Evolutionary conservation across 257 asterid genomes (phyloP).

Genomic region (Gentiana macrophylla): DNA sequence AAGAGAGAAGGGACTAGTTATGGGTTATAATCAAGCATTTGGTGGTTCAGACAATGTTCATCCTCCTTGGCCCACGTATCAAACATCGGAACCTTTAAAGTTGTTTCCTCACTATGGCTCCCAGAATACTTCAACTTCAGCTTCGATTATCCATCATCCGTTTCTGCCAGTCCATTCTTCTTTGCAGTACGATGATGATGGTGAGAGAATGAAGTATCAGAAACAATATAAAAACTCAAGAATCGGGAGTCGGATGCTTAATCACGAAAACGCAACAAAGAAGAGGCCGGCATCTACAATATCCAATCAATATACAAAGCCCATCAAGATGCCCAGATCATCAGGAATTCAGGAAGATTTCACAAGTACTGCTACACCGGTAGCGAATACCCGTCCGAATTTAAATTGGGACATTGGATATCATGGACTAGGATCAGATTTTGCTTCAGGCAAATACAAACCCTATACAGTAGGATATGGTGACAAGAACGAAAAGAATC

Average conservation of each 20-base stretch:
- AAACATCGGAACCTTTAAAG: constrained; percentile 16
- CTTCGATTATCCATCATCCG: constrained; percentile 14
- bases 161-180: constrained; percentile 20
- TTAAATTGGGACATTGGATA: constrained; percentile 12
- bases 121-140: constrained; percentile 19
- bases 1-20: constrained; percentile 19
- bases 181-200: constrained; percentile 14
- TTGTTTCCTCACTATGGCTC: constrained; percentile 10
- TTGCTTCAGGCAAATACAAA: constrained; percentile 16
- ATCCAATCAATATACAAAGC: constrained; percentile 19
- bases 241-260: constrained; percentile 10
- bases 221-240: constrained; percentile 16
- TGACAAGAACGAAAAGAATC: not conserved
- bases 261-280: constrained; percentile 22
- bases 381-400: constrained; percentile 10
- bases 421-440: constrained; percentile 12
- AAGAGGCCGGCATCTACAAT: constrained; percentile 20
- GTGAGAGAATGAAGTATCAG: constrained; percentile 16
- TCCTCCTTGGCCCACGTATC: constrained; percentile 19
- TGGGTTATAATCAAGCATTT: constrained; percentile 15
- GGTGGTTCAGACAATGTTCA: constrained; percentile 12
- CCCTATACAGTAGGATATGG: constrained; percentile 13
- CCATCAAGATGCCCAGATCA: constrained; percentile 23
- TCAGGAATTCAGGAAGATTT: constrained; percentile 24
- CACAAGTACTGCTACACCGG: constrained; percentile 10